Percentiles rank a stretch among this genome's conserved stretches.
Evolutionary conservation across 345 rosid species (phyloP).

Genomic region (Hibiscus tridactylites): DNA sequence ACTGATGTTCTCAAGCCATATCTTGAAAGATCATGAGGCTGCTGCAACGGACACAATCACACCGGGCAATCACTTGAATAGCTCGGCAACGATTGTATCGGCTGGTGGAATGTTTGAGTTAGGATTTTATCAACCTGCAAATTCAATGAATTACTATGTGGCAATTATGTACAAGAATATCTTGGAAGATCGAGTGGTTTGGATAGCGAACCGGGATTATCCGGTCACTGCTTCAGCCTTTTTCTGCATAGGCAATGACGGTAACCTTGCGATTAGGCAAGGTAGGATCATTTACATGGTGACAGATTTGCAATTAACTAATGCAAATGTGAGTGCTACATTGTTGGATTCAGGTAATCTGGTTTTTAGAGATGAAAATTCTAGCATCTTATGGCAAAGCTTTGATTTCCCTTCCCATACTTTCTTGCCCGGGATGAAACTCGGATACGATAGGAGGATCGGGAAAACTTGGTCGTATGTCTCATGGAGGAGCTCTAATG

Average conservation of each 20-base stretch:
- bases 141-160: conserved; percentile 24
- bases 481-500: conserved; percentile 2
- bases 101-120: conserved; percentile 21
- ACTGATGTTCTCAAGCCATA: neutral
- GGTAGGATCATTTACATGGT: neutral
- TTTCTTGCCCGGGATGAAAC: conserved; percentile 23
- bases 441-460: neutral
- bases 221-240: conserved; percentile 20
- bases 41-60: neutral
- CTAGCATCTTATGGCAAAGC: conserved; percentile 30
- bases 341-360: conserved; percentile 40
- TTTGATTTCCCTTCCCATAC: conserved; percentile 41
- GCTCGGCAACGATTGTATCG: conserved; percentile 7
- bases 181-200: conserved; percentile 18
- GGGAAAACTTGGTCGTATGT: neutral
- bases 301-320: neutral
- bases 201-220: conserved; percentile 41
- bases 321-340: conserved; percentile 16
- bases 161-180: conserved; percentile 37
- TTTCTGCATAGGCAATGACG: conserved; percentile 16
- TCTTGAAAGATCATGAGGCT: neutral
- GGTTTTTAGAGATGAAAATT: conserved; percentile 17
- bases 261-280: conserved; percentile 26
- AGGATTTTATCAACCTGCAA: conserved; percentile 21
- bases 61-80: neutral